Conservation (phyloP, 305 asterid species). For the Ilex paraguariensis region DNA sequence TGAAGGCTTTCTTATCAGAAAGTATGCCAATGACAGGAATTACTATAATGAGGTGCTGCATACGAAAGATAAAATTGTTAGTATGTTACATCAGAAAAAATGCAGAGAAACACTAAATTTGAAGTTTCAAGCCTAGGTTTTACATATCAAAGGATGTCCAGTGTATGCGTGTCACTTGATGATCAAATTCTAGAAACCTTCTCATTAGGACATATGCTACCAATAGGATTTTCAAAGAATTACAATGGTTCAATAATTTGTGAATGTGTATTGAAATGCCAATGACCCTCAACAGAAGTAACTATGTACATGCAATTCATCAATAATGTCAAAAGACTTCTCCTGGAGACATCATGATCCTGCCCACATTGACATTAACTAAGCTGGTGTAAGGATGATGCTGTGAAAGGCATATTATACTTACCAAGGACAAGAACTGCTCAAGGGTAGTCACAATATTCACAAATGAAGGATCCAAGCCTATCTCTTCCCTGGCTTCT, state of each 20-base stretch:
- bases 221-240: too few relatives aligned
- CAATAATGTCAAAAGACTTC: too few relatives aligned
- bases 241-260: too few relatives aligned
- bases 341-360: too few relatives aligned
- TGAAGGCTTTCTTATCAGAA: slow-evolving; percentile 54
- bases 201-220: too few relatives aligned
- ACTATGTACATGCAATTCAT: too few relatives aligned
- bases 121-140: too few relatives aligned
- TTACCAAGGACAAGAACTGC: slow-evolving; percentile 50
- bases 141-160: too few relatives aligned
- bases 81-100: not conserved
- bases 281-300: not conserved
- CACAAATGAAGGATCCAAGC: slow-evolving; percentile 77
- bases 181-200: too few relatives aligned
- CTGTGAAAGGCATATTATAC: not conserved
- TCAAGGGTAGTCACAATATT: slow-evolving; percentile 57
- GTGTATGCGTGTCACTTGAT: too few relatives aligned
- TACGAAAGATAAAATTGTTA: not conserved
- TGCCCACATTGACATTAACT: not conserved
- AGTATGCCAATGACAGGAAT: slow-evolving; percentile 92
- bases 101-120: not conserved
- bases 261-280: not conserved
- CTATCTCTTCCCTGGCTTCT: slow-evolving; percentile 86
- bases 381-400: not conserved
- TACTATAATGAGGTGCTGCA: slow-evolving; percentile 91